These are phyloP conservation scores for Rickenella mellea DNA, from an alignment of 768 basidiomycete species.

Conservation along the genomic window DNA sequence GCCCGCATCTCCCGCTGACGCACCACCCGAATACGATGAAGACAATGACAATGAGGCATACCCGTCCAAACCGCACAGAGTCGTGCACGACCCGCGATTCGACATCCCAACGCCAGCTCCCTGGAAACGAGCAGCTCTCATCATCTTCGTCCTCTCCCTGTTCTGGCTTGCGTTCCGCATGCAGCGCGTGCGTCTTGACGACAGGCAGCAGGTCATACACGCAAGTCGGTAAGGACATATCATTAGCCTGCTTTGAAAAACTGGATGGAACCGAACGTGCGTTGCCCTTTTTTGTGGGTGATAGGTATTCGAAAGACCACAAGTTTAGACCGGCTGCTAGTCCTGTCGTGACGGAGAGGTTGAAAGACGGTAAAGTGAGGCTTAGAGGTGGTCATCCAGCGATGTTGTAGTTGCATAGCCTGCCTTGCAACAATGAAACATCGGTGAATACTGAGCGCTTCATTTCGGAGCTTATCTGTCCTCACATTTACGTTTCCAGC, in stretches of 20 bases:
- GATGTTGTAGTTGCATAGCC: too few species aligned
- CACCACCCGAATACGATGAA: background rate
- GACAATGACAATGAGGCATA: background rate
- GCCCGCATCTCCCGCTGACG: background rate
- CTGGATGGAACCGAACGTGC: too few species aligned
- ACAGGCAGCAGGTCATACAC: too few species aligned
- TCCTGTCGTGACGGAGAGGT: constrained; percentile 67
- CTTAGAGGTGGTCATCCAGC: too few species aligned
- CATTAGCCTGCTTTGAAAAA: too few species aligned
- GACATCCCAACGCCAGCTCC: constrained; percentile 29
- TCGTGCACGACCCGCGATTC: constrained; percentile 32
- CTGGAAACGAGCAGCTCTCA: constrained; percentile 37
- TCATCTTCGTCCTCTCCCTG: constrained; percentile 24
- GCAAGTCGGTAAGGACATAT: too few species aligned
- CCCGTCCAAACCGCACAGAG: background rate
- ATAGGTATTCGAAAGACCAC: constrained; percentile 77
- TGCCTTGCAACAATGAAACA: too few species aligned
- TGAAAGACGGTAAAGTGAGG: constrained; percentile 60
- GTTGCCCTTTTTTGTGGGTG: too few species aligned
- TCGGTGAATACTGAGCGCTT: too few species aligned
- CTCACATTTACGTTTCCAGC: too few species aligned
- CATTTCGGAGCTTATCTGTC: too few species aligned
- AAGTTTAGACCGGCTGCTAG: constrained; percentile 81
- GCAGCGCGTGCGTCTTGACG: too few species aligned
- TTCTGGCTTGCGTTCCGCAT: background rate